These are phyloP conservation scores for Abortiporus biennis DNA, from an alignment of 1,284 basidiomycete genomes.

Conservation along the genomic window DNA sequence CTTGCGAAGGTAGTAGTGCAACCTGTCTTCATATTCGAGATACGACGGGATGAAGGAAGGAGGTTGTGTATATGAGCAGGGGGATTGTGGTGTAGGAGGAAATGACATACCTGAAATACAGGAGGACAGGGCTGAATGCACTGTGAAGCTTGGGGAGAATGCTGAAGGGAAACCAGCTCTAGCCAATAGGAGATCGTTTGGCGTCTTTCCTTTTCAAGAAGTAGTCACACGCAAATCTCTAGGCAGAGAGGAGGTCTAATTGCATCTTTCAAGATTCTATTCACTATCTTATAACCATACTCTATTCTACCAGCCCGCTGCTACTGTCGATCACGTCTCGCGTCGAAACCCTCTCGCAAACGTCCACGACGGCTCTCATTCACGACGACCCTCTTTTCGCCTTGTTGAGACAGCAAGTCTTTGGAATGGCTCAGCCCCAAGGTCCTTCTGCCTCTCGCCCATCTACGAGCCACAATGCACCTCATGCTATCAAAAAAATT, in stretches of 20 bases:
- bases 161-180: no score
- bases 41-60: background rate
- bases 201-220: constrained; percentile 8
- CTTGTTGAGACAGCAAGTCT: constrained; percentile 14
- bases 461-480: constrained; percentile 25
- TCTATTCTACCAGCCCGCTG: background rate
- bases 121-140: constrained; percentile 7
- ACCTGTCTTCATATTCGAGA: constrained; percentile 4
- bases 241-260: background rate
- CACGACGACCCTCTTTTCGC: constrained; percentile 16
- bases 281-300: background rate
- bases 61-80: background rate
- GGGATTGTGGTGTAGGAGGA: constrained; percentile 4
- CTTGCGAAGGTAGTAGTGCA: constrained; percentile 10
- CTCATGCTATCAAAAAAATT: constrained; percentile 20
- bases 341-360: background rate
- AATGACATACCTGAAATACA: constrained; percentile 1
- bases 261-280: background rate
- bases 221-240: background rate
- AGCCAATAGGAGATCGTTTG: constrained; percentile 16
- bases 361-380: constrained; percentile 14
- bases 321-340: background rate
- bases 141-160: no score
- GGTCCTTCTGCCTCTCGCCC: constrained; percentile 21
- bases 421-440: constrained; percentile 5